phyloP scores from a whole-genome alignment of 176 grass and related monocot genomes.

The Zea luxurians region DNA sequence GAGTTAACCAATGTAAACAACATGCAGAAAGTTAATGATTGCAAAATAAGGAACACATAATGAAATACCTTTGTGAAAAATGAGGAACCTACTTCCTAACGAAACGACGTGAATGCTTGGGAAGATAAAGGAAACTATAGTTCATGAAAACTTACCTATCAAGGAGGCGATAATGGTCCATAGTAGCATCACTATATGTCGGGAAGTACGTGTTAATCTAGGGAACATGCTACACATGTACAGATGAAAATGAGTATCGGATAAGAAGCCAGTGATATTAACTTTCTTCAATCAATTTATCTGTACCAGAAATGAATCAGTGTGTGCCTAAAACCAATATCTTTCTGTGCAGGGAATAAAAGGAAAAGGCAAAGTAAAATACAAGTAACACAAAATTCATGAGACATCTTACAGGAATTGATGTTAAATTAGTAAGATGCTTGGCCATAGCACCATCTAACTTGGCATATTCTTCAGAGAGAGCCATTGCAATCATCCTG shows the following conservation, averaged over 20 bases:
- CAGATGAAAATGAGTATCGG: constrained; percentile 31
- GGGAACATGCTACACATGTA: constrained; percentile 74
- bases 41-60: neutral
- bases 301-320: neutral
- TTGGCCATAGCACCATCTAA: constrained; percentile 91
- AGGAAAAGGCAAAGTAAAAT: constrained; percentile 17
- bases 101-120: constrained; percentile 10
- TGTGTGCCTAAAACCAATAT: neutral
- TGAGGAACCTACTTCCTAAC: neutral
- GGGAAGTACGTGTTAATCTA: constrained; percentile 89
- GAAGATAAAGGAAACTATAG: constrained; percentile 16
- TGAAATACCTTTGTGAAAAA: constrained; percentile 23
- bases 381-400: constrained; percentile 17
- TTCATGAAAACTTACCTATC: constrained; percentile 63
- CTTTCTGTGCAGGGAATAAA: constrained; percentile 10
- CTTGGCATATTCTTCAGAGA: constrained; percentile 90
- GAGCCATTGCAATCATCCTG: constrained; percentile 92
- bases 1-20: neutral
- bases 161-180: constrained; percentile 88
- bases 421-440: constrained; percentile 78
- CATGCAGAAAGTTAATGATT: neutral
- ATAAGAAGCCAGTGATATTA: neutral
- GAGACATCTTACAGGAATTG: constrained; percentile 72
- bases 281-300: constrained; percentile 25
- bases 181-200: constrained; percentile 71